Evolutionary conservation across 169 alveolate species (phyloP), one percentile per base, ranked within the genome.

Genomic region (Plasmodium coatneyi): DNA sequence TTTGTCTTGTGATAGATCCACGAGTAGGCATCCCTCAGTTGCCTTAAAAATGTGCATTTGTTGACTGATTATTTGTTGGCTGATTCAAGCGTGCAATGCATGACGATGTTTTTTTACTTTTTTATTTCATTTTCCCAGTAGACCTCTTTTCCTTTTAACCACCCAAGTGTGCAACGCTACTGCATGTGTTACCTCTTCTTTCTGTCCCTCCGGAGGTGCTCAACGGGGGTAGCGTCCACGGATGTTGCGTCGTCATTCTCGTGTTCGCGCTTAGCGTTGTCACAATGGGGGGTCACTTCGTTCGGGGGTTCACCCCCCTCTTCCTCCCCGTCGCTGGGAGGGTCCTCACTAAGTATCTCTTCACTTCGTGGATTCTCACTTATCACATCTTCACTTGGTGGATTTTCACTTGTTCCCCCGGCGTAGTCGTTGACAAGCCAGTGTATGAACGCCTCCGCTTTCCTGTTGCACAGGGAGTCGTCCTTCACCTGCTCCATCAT

Each of bases 361-460:
- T 46, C 56, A 46, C 56, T 46, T 0, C 5, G 19, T 3, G 0
- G 0, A 0, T 3, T 19, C 19, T 46, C 56, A 46, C 56, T 46
- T n/a, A 1, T n/a, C 5, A 10, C 5, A n/a, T 46, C 56, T 46
- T 12, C 19, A 12, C 56, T 46, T 46, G n/a, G 19, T 12, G 5
- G 3, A 2, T 46, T 2, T 0, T 5, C 7, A 41, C 56, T 9
- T 5, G 25, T 7, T 3, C 12, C 71, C 39, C 28, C 80, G n/a
- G 91, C 25, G 56, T 54, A 86, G 25, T 86, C 93, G 71, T 86
- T 86, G 4, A 86, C 19, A n/a, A 86, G 41, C 93, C 93, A 86
- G 80, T 86, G 93, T 72, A 86, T 74, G 80, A 86, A 86, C 5
- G 93, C 93, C 70, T 86, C 93, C 9, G 81, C 86, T 16, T 86